Conservation (phyloP, 345 rosid genomes). For the Trapa bicornis region DNA sequence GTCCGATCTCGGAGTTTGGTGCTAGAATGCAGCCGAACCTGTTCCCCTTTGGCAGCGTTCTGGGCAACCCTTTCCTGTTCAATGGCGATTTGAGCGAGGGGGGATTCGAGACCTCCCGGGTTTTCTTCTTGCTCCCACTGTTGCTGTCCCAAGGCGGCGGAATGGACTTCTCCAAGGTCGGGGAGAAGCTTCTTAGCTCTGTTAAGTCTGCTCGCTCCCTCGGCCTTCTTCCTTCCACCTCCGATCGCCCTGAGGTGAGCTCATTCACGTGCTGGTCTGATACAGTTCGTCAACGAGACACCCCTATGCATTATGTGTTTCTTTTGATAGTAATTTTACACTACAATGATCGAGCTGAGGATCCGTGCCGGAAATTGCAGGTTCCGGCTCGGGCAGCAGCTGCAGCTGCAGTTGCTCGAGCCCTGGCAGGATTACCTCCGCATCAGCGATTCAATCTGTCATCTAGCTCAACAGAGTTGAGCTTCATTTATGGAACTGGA, state of each 20-base stretch:
- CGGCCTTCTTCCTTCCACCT: conserved; percentile 60
- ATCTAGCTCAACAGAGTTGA: conserved; percentile 64
- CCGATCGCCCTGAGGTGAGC: conserved; percentile 85
- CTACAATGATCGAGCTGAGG: not conserved
- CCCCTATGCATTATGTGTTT: not conserved
- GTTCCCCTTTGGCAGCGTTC: conserved; percentile 51
- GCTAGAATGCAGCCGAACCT: conserved; percentile 73
- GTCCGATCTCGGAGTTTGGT: conserved; percentile 17
- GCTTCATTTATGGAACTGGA: conserved; percentile 63
- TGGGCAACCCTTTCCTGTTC: conserved; percentile 51
- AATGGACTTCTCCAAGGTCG: conserved; percentile 90
- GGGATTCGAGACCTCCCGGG: conserved; percentile 69
- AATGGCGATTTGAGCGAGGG: conserved; percentile 61
- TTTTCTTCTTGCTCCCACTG: conserved; percentile 74
- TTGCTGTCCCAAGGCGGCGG: conserved; percentile 64
- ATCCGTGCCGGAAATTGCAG: conserved; percentile 21
- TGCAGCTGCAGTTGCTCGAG: conserved; percentile 96
- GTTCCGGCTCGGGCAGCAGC: conserved; percentile 97
- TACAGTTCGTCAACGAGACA: not conserved
- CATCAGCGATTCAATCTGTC: conserved; percentile 67
- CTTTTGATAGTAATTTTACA: not conserved
- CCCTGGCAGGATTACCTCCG: conserved; percentile 70
- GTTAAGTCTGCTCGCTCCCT: conserved; percentile 89
- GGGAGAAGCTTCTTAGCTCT: conserved; percentile 85
- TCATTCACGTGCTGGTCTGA: not conserved